Evolutionary conservation across 306 rosid species (phyloP).

Genomic region (Senna tora): DNA sequence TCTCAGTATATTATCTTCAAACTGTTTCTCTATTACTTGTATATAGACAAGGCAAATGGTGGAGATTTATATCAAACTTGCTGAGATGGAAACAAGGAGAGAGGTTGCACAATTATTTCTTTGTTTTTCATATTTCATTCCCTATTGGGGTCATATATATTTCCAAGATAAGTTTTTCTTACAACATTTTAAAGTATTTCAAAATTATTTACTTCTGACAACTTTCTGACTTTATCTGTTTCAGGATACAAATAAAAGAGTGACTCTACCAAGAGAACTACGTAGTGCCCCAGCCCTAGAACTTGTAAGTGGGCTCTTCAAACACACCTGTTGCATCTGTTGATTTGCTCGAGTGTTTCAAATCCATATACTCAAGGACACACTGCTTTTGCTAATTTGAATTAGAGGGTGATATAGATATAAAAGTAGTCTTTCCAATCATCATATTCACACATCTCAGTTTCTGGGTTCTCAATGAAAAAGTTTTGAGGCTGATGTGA

Average conservation of each 20-base stretch:
- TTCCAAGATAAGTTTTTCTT: constrained; percentile 23
- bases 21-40: constrained; percentile 11
- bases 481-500: constrained; percentile 24
- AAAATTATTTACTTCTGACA: constrained; percentile 2
- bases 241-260: constrained; percentile 85
- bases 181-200: constrained; percentile 10
- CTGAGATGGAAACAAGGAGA: constrained; percentile 86
- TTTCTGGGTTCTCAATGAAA: constrained; percentile 29
- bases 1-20: constrained; percentile 19
- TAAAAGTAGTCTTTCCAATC: no score
- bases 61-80: constrained; percentile 93
- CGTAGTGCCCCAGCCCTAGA: constrained; percentile 74
- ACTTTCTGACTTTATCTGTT: constrained; percentile 40
- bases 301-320: constrained; percentile 60
- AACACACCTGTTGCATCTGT: no score
- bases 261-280: constrained; percentile 82
- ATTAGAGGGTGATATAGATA: no score
- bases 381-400: no score
- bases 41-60: constrained; percentile 92
- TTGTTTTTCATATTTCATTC: constrained; percentile 32
- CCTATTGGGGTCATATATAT: constrained; percentile 29
- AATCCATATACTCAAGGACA: no score
- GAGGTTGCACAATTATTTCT: constrained; percentile 60
- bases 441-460: background rate
- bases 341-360: no score